Base-by-base conservation (phyloP, 2,329 filamentous ascomycete genomes). In the Talaromyces sp. region DNA sequence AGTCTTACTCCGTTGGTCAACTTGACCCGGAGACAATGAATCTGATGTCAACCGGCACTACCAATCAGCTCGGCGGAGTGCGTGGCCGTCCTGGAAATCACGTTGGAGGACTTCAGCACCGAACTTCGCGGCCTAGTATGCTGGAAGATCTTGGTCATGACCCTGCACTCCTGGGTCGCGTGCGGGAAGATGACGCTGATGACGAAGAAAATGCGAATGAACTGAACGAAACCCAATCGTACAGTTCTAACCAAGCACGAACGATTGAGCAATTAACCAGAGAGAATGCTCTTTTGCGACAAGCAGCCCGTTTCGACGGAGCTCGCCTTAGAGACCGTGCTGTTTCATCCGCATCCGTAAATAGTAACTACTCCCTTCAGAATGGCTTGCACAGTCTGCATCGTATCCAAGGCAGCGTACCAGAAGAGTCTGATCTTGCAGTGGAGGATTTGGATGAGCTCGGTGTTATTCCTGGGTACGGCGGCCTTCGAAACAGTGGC, bases 1-100 rank as follows among this genome's bases (percentile, higher is more conserved):
- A 97, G 77, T 98, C 95, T 4, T 98, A 98, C 77, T 98, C 94
- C 0, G 94, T 96, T 57, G 93, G 93, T 4, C 93, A 97, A 75
- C 83, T 93, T 67, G 93, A 97, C 62, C 85, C 89, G 0, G 91
- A 94, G 66, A 73, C 74, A 25, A 62, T 77, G 17, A 73, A 69
- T 27, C 64, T 77, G 22, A 70, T 76, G 64, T 71, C 75, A n/a
- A 75, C 70, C 49, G 78, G 75, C 65, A 68, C 73, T 8, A 67
- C 71, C 47, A 69, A 73, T 41, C 69, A 74, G 22, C 70, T 72
- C 35, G 67, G 73, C 4, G 69, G 72, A 47, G 71, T 70, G 52
- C 79, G 80, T 27, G 70, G 72, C 62, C 74, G 81, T 15, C 74
- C 73, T 54, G 76, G 74, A 19, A 74, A 73, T n/a, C 84, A 85